These are phyloP conservation scores for Schizochytrium sp. DNA, from an alignment of 108 stramenopile genomes.

Conservation along the genomic window DNA sequence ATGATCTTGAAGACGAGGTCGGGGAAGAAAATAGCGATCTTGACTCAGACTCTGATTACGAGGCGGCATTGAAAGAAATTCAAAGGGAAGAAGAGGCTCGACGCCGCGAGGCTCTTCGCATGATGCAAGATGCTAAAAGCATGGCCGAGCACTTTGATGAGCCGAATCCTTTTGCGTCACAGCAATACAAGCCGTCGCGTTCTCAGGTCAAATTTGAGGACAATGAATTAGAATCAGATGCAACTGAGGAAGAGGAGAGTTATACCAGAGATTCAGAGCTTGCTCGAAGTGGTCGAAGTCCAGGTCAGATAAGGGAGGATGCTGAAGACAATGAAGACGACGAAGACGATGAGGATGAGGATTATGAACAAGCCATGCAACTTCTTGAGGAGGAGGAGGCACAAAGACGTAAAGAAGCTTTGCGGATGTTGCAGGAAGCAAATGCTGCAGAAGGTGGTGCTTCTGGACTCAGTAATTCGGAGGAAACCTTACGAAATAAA, in stretches of 20 bases:
- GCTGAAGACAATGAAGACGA: not conserved
- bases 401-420: not conserved
- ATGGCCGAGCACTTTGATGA: no score
- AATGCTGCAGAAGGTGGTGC: not conserved
- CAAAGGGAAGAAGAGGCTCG: conserved; percentile 41
- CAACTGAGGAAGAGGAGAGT: not conserved
- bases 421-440: not conserved
- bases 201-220: no score
- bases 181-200: no score
- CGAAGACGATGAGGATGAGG: not conserved
- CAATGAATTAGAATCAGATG: no score
- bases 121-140: conserved; percentile 1
- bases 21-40: not conserved
- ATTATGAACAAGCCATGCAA: not conserved
- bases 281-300: not conserved
- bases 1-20: not conserved
- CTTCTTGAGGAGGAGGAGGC: not conserved
- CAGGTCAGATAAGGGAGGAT: not conserved
- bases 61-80: not conserved
- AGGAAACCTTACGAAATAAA: no score
- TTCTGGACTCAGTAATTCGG: no score
- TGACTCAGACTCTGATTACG: not conserved
- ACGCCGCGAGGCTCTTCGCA: conserved; percentile 9
- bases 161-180: no score
- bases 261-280: not conserved